Conservation (phyloP, 352 stramenopile genomes). For the Pythium phragmiticola region DNA sequence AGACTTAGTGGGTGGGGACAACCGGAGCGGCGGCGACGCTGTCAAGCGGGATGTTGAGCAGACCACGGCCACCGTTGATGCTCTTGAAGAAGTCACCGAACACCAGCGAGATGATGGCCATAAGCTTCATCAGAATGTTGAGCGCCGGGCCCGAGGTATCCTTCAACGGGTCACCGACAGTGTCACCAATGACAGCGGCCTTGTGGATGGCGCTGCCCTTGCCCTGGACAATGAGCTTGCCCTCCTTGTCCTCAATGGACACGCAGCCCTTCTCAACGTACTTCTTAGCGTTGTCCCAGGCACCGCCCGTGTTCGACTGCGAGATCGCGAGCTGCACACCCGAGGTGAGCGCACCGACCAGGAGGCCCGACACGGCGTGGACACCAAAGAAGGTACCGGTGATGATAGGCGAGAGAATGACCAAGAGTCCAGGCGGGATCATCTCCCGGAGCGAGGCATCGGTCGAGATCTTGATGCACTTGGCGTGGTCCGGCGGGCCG, state of each 20-base stretch:
- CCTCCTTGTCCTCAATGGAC: slow-evolving; percentile 90
- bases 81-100: slow-evolving; percentile 99
- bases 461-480: slow-evolving; percentile 99
- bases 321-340: slow-evolving; percentile 98
- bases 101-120: slow-evolving; percentile 99
- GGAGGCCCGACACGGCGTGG: slow-evolving; percentile 95
- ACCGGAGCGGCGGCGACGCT: too few species aligned
- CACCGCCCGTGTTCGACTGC: slow-evolving; percentile 99
- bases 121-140: slow-evolving; percentile 99
- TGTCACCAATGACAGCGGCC: slow-evolving; percentile 97
- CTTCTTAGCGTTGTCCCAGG: slow-evolving; percentile 99
- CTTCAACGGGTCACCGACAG: slow-evolving; percentile 99
- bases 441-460: slow-evolving; percentile 98
- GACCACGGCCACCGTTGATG: slow-evolving; percentile 94
- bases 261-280: slow-evolving; percentile 97
- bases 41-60: slow-evolving; percentile 87
- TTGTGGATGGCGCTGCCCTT: slow-evolving; percentile 99
- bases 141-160: slow-evolving; percentile 99
- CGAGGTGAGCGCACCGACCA: slow-evolving; percentile 95
- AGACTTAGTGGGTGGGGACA: slow-evolving; percentile 15
- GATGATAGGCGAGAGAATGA: slow-evolving; percentile 98
- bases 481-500: slow-evolving; percentile 81
- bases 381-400: slow-evolving; percentile 98
- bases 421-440: slow-evolving; percentile 96
- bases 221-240: slow-evolving; percentile 87